Evolutionary conservation across 352 stramenopile genomes (phyloP).

Genomic region (Phytophthora colocasiae): DNA sequence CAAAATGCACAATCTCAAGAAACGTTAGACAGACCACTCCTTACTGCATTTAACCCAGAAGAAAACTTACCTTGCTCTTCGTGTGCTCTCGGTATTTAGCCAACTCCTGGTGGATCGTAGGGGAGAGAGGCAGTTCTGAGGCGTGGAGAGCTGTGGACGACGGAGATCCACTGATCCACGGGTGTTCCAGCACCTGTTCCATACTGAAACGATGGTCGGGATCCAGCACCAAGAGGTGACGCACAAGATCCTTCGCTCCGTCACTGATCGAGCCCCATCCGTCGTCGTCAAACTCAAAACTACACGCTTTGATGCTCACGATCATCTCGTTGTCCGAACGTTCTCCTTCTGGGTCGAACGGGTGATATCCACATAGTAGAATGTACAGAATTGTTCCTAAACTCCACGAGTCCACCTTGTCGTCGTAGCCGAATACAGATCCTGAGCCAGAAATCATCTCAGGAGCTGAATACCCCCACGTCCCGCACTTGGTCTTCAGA

Average conservation of each 20-base stretch:
- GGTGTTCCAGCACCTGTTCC: slow-evolving; percentile 70
- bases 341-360: slow-evolving; percentile 81
- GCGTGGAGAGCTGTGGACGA: slow-evolving; percentile 15
- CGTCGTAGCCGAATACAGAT: slow-evolving; percentile 78
- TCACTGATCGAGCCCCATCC: slow-evolving; percentile 72
- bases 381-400: slow-evolving; percentile 90
- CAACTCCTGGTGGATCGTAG: slow-evolving; percentile 74
- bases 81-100: slow-evolving; percentile 64
- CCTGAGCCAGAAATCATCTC: slow-evolving; percentile 88
- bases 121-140: slow-evolving; percentile 59
- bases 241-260: slow-evolving; percentile 75
- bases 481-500: slow-evolving; percentile 86
- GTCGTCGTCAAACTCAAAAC: slow-evolving; percentile 78
- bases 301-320: slow-evolving; percentile 76
- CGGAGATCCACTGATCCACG: slow-evolving; percentile 58
- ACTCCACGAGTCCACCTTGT: slow-evolving; percentile 89
- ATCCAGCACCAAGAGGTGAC: slow-evolving; percentile 80
- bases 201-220: slow-evolving; percentile 72
- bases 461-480: slow-evolving; percentile 81
- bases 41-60: not conserved
- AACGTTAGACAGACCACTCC: slow-evolving; percentile 28
- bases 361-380: slow-evolving; percentile 85
- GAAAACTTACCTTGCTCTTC: slow-evolving; percentile 54
- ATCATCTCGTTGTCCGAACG: slow-evolving; percentile 87
- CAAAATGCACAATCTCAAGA: slow-evolving; percentile 32